A percentile compares a stretch with the other conserved stretches of the same genome.
Evolutionary conservation across 2,329 filamentous ascomycete genomes (phyloP).

Genomic region (Rutstroemia sp.): DNA sequence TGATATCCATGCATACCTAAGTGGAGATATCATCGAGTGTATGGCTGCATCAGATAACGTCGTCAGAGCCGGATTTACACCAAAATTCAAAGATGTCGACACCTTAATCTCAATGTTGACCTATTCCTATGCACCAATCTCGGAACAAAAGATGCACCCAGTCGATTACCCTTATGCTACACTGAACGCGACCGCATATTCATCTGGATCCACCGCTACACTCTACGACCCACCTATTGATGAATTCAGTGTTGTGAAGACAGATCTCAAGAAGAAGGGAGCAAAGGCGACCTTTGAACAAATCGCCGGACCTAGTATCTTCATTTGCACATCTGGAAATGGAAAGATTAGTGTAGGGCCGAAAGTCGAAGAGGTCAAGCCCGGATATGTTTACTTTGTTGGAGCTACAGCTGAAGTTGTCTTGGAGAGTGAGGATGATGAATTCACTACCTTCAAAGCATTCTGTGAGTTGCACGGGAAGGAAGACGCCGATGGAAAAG

Average conservation of each 20-base stretch:
- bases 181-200: constrained; percentile 76
- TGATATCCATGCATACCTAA: constrained; percentile 93
- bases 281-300: constrained; percentile 84
- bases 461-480: constrained; percentile 72
- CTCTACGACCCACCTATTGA: constrained; percentile 96
- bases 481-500: constrained; percentile 20
- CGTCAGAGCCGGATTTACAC: constrained; percentile 92
- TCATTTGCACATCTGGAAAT: constrained; percentile 80
- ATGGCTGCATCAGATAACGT: constrained; percentile 99
- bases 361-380: constrained; percentile 66
- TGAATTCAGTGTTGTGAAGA: constrained; percentile 86
- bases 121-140: constrained; percentile 90
- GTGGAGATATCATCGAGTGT: constrained; percentile 94
- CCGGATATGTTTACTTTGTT: constrained; percentile 75
- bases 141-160: constrained; percentile 87
- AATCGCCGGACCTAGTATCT: constrained; percentile 80
- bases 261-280: constrained; percentile 60
- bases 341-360: constrained; percentile 81
- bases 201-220: constrained; percentile 60
- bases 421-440: constrained; percentile 64
- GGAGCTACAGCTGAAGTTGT: constrained; percentile 81
- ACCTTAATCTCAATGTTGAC: constrained; percentile 89
- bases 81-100: constrained; percentile 94
- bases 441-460: constrained; percentile 84
- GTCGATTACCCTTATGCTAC: constrained; percentile 79